Evolutionary conservation across 2,329 filamentous ascomycete species (phyloP), one percentile per base, ranked within the genome.

Genomic region (Phymatotrichopsis omnivora): DNA sequence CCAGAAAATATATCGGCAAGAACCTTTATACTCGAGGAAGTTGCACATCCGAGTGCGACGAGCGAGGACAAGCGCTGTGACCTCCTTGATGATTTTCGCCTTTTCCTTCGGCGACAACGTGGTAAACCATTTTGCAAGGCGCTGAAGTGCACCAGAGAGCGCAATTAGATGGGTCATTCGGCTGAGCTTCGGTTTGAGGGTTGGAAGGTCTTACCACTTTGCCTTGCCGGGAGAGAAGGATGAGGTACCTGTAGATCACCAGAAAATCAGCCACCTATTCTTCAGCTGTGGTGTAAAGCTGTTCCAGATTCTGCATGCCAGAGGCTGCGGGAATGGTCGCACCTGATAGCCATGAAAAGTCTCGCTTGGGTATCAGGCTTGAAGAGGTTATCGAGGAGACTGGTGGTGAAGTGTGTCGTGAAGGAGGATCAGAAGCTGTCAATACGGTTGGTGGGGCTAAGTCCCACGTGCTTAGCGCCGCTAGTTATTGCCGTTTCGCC

Each of bases 31-130:
- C 65, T 98, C 91, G 51, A 98, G 76, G 67, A 98, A 98, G 69
- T 98, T 98, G 76, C 91, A 98, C 91, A 98, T 98, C 65, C 91
- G 85, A 49, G 91, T 96, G 62, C 91, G 78, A 58, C 91, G 78
- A 53, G 91, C 91, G 57, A 98, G 80, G 58, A 98, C 91, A 38
- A 96, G 82, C 68, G 96, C 91, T 51, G 91, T 86, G 61, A 98
- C 91, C 73, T 98, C 91, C 68, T 98, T 98, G 74, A 98, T 89
- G 64, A 98, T 96, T 75, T 98, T 98, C 68, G 89, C 91, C 72
- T 98, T 98, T 63, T 98, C 91, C 68, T 82, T 95, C 54, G 91
- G 91, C 27, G 89, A 94, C 53, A 98, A 75, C 12, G 91, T 98
- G 44, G 87, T 93, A 69, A 98, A 98, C 91, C 91, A 98, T 71